Base-by-base conservation (phyloP, 768 basidiomycete genomes). In the Phlebiopsis flavidoalba region DNA sequence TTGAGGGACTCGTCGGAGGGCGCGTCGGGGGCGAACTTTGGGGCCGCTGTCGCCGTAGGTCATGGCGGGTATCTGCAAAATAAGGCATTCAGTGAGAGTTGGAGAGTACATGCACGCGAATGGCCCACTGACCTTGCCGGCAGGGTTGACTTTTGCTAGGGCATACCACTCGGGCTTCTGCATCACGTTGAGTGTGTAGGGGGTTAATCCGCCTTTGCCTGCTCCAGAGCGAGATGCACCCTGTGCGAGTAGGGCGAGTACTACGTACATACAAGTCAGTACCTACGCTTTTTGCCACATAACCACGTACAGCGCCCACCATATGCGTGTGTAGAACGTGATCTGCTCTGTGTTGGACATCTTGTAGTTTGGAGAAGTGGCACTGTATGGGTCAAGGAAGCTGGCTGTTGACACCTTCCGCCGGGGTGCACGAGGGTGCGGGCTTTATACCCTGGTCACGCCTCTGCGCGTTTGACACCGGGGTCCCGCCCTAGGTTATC, bases 101-200 rank as follows among this genome's bases (percentile, higher is more conserved):
- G 2, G 3, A 19, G 52, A 31, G 11, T 26, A 35, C 31, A 12
- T n/a, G 35, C 15, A 33, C 4, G 19, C n/a, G 33, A 17, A 2
- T n/a, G 8, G n/a, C n/a, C n/a, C 5, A 17, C 37, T 55, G 65
- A 85, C 87, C 79, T 87, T 88, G 74, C 81, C 81, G 0, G 80
- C 85, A 1, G 83, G 83, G 71, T 89, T 89, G 43, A 89, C 80
- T 60, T 83, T 78, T 0, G 80, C 77, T 31, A n/a, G n/a, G 0
- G 81, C 81, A 67, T 86, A 88, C 87, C 86, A 88, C 53, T 80
- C 82, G 1, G 87, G 87, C 73, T 89, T 89, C 74, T 85, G 83
- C 64, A 60, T 51, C 15, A 89, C 71, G 64, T 88, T 83, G 52
- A 89, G 80, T 62, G 86, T 79, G 62, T 75, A 85, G 15, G 77